Evolutionary conservation across 2,329 filamentous ascomycete species (phyloP).

Genomic region (Calcarisporium arbuscula): DNA sequence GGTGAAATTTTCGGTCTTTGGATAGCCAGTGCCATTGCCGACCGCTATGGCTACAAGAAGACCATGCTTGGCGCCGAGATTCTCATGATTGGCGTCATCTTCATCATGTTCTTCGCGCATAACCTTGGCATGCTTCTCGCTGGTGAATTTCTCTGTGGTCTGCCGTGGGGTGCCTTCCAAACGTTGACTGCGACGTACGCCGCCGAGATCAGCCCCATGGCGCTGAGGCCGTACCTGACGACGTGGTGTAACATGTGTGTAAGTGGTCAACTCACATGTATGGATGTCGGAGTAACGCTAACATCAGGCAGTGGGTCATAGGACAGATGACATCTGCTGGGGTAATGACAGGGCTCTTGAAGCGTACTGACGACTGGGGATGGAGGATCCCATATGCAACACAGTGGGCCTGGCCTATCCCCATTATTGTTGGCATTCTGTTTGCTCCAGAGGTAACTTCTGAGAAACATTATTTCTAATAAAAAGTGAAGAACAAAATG

Average conservation of each 20-base stretch:
- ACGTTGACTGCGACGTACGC: constrained; percentile 36
- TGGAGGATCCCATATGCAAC: constrained; percentile 37
- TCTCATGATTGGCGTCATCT: constrained; percentile 31
- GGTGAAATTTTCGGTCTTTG: constrained; percentile 41
- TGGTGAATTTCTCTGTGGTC: constrained; percentile 32
- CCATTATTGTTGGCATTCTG: constrained; percentile 26
- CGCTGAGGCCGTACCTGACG: constrained; percentile 30
- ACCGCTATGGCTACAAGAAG: constrained; percentile 31
- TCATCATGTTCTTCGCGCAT: constrained; percentile 34
- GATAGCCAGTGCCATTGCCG: constrained; percentile 34
- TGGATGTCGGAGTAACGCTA: too few relatives aligned
- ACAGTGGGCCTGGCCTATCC: constrained; percentile 38
- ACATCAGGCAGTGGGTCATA: too few relatives aligned
- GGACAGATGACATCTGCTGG: constrained; percentile 35
- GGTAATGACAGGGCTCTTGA: constrained; percentile 29
- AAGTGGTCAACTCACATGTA: constrained; percentile 40
- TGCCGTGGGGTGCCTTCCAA: constrained; percentile 33
- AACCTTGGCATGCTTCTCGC: constrained; percentile 27
- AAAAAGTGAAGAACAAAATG: too few relatives aligned
- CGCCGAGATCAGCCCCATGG: constrained; percentile 25
- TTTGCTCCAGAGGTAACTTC: constrained; percentile 27
- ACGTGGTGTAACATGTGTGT: constrained; percentile 35
- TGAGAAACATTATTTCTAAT: too few relatives aligned
- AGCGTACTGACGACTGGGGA: constrained; percentile 28
- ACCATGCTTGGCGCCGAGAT: constrained; percentile 33